Evolutionary conservation across 2,329 filamentous ascomycete genomes (phyloP).

Genomic region (Cytospora schulzeri): DNA sequence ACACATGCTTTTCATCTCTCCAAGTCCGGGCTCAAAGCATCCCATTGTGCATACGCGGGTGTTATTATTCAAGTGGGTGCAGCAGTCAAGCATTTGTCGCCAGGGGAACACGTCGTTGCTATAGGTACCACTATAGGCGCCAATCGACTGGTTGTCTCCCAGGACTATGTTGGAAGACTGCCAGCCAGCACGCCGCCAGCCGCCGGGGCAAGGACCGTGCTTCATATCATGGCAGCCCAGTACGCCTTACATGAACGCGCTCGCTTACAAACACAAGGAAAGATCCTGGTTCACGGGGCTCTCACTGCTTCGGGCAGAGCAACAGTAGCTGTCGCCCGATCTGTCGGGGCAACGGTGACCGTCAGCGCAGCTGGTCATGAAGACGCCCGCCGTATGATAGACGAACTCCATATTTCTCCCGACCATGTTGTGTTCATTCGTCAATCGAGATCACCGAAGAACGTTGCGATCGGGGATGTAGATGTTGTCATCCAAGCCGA

Average conservation of each 20-base stretch:
- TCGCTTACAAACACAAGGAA: background rate
- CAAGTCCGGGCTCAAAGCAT: background rate
- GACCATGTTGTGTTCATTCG: background rate
- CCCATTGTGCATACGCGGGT: background rate
- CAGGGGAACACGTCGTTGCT: slow-evolving; percentile 5
- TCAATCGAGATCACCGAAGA: background rate
- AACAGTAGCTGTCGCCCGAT: background rate
- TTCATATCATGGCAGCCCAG: background rate
- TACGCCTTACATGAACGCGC: background rate
- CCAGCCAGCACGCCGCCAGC: background rate
- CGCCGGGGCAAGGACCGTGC: background rate
- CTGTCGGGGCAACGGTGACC: background rate
- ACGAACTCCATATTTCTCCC: background rate
- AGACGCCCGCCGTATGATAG: background rate
- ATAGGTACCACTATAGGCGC: background rate
- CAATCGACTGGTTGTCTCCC: background rate
- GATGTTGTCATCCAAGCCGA: slow-evolving; percentile 2
- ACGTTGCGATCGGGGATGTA: background rate
- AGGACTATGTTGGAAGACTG: background rate
- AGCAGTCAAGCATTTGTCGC: background rate
- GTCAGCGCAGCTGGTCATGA: background rate
- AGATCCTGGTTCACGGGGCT: slow-evolving; percentile 4
- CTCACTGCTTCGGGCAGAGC: background rate
- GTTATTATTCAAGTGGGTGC: background rate
- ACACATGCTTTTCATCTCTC: background rate